Evolutionary conservation across 2,329 filamentous ascomycete genomes (phyloP).

Genomic region (Lachnellula cervina): DNA sequence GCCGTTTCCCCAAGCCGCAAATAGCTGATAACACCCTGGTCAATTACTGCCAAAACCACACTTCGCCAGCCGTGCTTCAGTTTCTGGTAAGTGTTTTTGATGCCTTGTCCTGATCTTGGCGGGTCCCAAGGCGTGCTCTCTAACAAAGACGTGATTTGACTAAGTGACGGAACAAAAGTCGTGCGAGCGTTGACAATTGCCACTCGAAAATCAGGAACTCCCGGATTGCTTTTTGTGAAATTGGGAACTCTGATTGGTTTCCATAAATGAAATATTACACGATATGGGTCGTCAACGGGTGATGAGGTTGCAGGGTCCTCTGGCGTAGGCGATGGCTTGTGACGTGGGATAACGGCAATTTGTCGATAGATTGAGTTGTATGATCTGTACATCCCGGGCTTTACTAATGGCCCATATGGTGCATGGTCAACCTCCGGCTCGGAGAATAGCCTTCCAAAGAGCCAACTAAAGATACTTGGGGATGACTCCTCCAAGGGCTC

Average conservation of each 20-base stretch:
- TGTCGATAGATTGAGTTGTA: constrained; percentile 71
- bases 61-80: constrained; percentile 81
- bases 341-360: constrained; percentile 66
- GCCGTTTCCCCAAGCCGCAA: constrained; percentile 73
- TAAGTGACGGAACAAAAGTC: constrained; percentile 65
- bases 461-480: constrained; percentile 27
- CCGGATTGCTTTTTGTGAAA: constrained; percentile 77
- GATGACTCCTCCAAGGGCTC: constrained; percentile 5
- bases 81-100: constrained; percentile 62
- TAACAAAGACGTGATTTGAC: constrained; percentile 66
- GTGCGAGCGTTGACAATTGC: constrained; percentile 74
- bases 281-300: constrained; percentile 50
- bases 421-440: constrained; percentile 20
- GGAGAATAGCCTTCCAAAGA: constrained; percentile 28
- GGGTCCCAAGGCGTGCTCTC: constrained; percentile 68
- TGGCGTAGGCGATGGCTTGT: constrained; percentile 50
- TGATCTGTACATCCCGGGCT: constrained; percentile 59
- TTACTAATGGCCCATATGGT: constrained; percentile 52
- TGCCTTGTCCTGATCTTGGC: constrained; percentile 39
- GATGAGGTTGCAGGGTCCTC: constrained; percentile 31
- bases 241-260: constrained; percentile 56
- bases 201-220: constrained; percentile 76
- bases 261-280: constrained; percentile 76
- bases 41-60: constrained; percentile 81
- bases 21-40: constrained; percentile 86